Conservation (phyloP, 2,329 filamentous ascomycete species). For the Trichoderma pleuroti region DNA sequence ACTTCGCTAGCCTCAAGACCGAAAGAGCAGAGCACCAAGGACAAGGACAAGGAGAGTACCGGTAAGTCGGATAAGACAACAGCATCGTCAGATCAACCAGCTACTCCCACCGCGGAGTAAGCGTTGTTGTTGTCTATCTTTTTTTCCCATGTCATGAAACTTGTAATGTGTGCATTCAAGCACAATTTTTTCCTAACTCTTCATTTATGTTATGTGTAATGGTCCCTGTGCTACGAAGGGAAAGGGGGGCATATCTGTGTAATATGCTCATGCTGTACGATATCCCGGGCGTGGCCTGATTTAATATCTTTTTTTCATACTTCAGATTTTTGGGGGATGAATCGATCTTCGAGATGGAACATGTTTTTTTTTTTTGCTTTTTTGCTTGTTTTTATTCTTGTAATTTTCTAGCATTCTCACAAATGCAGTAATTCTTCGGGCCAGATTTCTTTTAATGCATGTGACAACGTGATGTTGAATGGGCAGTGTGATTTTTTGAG, state of each 20-base stretch:
- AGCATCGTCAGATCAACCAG: not conserved
- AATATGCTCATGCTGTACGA: slow-evolving; percentile 11
- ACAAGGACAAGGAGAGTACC: slow-evolving; percentile 11
- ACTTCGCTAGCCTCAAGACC: not conserved
- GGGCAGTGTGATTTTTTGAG: rapidly evolving
- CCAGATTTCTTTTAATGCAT: not conserved
- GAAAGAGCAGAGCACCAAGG: slow-evolving; percentile 20
- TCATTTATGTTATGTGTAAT: slow-evolving; percentile 5
- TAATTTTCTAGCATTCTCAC: not conserved
- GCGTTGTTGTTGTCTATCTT: not conserved
- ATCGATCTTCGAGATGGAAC: not conserved
- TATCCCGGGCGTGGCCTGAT: slow-evolving; percentile 9
- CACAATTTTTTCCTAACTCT: not conserved
- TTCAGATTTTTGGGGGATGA: not conserved
- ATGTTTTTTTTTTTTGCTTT: not conserved
- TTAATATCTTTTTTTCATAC: not conserved
- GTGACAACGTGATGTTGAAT: not conserved
- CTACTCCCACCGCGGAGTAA: not conserved
- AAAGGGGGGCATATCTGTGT: not conserved
- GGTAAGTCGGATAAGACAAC: slow-evolving; percentile 6
- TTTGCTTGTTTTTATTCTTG: not conserved
- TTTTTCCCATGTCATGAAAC: not conserved
- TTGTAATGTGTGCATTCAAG: not conserved
- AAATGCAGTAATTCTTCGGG: slow-evolving; percentile 9
- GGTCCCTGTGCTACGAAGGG: slow-evolving; percentile 1